Base-by-base conservation (phyloP, 2,329 filamentous ascomycete genomes). In the Xylariaceae sp. region DNA sequence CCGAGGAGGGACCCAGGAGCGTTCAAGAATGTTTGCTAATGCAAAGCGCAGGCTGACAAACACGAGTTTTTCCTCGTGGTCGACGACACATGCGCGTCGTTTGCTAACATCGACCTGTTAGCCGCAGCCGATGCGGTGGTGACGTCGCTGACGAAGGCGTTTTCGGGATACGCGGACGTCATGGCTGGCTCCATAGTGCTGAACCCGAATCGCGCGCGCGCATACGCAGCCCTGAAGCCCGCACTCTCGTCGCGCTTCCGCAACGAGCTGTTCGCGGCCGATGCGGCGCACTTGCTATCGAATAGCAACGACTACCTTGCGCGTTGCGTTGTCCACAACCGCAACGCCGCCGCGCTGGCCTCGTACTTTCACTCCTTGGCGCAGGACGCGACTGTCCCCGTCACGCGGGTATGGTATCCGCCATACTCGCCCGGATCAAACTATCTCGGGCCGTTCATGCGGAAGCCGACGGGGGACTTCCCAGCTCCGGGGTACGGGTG, bases 91-190 rank as follows among this genome's bases (percentile, higher is more conserved):
- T 56, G 79, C 39, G 72, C 71, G n/a, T 73, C 72, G 23, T 77
- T 78, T 49, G 73, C 67, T 61, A 81, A 80, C 61, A 64, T 81
- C 53, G 78, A 85, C 62, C 65, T 85, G 27, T 64, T 82, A 3
- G 59, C 67, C 4, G 68, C 73, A 0, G 75, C 77, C 1, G 81
- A 85, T 58, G 64, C 82, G 0, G 55, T 85, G 24, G 59, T 61
- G 6, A 70, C 60, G n/a, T 64, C 63, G 2, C 48, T 84, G 13
- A 84, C 81, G n/a, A 85, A 85, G 66, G 75, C 75, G 1, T 85
- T 86, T 62, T 81, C 72, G 55, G 83, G 83, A 13, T 77, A 77
- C 54, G 75, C 80, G 18, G 75, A 86, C 60, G 53, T 63, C 11
- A 60, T 66, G 53, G 62, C 53, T 11, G 63, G 63, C 13, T 64